Evolutionary conservation across 352 stramenopile genomes (phyloP).

Genomic region (Pythium insidiosum): DNA sequence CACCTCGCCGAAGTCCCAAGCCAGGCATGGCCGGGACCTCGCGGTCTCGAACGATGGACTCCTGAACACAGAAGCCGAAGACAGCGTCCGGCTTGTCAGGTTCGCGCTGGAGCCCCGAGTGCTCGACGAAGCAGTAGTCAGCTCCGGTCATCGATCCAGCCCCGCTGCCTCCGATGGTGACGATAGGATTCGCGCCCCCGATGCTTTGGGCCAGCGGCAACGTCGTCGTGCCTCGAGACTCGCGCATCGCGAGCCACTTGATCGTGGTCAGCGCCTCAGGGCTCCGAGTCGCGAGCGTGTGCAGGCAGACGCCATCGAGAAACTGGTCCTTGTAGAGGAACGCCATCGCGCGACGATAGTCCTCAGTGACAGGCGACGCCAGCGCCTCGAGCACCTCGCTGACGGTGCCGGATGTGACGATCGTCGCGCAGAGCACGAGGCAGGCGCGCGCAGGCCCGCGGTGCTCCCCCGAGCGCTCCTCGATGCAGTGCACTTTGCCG

Average conservation of each 20-base stretch:
- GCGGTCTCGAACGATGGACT: constrained; percentile 48
- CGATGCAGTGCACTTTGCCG: constrained; percentile 57
- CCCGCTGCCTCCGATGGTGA: no score
- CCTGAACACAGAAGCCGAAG: constrained; percentile 60
- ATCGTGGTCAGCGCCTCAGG: constrained; percentile 50
- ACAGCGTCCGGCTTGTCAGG: constrained; percentile 9
- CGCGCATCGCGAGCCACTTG: constrained; percentile 68
- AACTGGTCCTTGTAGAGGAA: constrained; percentile 54
- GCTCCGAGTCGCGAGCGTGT: constrained; percentile 32
- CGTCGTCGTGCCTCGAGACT: constrained; percentile 6
- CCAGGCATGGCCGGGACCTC: constrained; percentile 54
- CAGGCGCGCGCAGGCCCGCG: constrained; percentile 18
- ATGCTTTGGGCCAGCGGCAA: constrained; percentile 16
- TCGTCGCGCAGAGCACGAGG: constrained; percentile 51
- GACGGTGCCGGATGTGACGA: constrained; percentile 43
- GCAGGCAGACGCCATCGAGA: constrained; percentile 48
- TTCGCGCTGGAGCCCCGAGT: constrained; percentile 39
- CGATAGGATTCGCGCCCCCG: no score
- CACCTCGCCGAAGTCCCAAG: constrained; percentile 39
- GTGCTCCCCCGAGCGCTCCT: constrained; percentile 13
- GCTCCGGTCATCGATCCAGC: constrained; percentile 28
- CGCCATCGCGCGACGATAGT: constrained; percentile 58
- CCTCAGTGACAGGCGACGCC: constrained; percentile 48
- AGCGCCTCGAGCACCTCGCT: constrained; percentile 60
- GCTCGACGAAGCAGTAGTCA: constrained; percentile 80